A percentile compares a stretch with the other conserved stretches of the same genome.
These are phyloP conservation scores for Paracamarosporium sp. DNA, from an alignment of 2,329 filamentous ascomycete species.

Conservation along the genomic window DNA sequence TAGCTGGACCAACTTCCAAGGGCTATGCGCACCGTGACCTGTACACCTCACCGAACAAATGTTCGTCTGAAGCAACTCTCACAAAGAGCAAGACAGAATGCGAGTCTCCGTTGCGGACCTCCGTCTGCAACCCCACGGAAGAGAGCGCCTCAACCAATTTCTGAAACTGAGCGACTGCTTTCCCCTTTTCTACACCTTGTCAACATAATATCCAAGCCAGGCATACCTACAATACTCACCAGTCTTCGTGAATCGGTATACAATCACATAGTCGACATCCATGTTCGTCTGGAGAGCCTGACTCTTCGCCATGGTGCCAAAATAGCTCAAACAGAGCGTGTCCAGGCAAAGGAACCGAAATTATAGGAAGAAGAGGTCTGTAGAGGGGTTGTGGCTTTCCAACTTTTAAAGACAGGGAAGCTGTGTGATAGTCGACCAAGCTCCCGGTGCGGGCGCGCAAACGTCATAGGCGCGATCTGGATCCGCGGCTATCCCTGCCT, in stretches of 20 bases:
- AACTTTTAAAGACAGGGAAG: constrained; percentile 31
- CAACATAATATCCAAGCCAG: constrained; percentile 15
- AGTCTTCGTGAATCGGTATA: constrained; percentile 74
- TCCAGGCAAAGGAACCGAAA: constrained; percentile 22
- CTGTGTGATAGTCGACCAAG: constrained; percentile 31
- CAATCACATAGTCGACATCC: constrained; percentile 87
- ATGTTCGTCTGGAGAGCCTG: constrained; percentile 60
- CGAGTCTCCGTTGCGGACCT: constrained; percentile 81
- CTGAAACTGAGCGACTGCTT: constrained; percentile 78
- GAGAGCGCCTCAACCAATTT: constrained; percentile 78
- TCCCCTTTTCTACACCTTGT: constrained; percentile 62
- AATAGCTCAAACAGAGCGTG: constrained; percentile 17
- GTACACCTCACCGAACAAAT: constrained; percentile 82
- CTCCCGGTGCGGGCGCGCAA: constrained; percentile 19
- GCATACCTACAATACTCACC: constrained; percentile 55
- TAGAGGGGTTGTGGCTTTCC: constrained; percentile 18
- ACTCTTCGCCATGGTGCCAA: constrained; percentile 45
- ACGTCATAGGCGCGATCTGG: constrained; percentile 35
- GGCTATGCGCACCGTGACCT: constrained; percentile 66
- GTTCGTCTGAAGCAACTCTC: constrained; percentile 75
- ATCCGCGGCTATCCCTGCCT: constrained; percentile 25
- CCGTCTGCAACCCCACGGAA: constrained; percentile 80
- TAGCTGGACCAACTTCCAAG: not conserved
- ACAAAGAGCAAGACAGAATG: constrained; percentile 83
- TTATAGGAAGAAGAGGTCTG: constrained; percentile 22